A percentile compares a stretch with the other conserved stretches of the same genome.
phyloP scores from a whole-genome alignment of 164 flowering plant species.

The Protea cynaroides region DNA sequence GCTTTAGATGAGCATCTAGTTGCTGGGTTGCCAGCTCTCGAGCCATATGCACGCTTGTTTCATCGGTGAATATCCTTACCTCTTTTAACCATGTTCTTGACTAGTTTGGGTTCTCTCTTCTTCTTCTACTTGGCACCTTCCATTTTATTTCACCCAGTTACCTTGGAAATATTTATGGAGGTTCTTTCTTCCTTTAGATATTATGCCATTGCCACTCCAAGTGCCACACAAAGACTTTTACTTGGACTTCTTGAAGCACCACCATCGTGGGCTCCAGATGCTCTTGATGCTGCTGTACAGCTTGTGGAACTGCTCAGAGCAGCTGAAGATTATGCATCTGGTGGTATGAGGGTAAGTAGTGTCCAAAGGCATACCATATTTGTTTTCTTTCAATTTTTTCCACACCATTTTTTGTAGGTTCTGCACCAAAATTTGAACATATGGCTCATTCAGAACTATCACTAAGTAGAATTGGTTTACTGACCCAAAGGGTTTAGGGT shows the following conservation, averaged over 20 bases:
- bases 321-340: constrained; percentile 93
- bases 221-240: constrained; percentile 96
- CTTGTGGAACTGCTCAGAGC: constrained; percentile 97
- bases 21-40: constrained; percentile 95
- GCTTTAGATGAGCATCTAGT: constrained; percentile 92
- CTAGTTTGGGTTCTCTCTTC: too few species aligned
- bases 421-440: too few species aligned
- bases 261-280: constrained; percentile 99
- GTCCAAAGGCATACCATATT: neutral
- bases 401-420: neutral
- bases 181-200: constrained; percentile 40
- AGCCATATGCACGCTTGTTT: constrained; percentile 94
- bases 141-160: neutral
- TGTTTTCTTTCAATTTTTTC: neutral
- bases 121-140: neutral
- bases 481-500: too few species aligned
- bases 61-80: constrained; percentile 47
- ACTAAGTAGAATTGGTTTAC: too few species aligned
- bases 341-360: constrained; percentile 84
- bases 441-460: too few species aligned
- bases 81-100: too few species aligned
- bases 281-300: constrained; percentile 98
- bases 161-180: neutral
- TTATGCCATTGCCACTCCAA: constrained; percentile 93
- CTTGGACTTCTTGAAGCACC: constrained; percentile 98